Base-by-base conservation (phyloP, 495 filamentous ascomycete species). In the Cladorrhinum samala region DNA sequence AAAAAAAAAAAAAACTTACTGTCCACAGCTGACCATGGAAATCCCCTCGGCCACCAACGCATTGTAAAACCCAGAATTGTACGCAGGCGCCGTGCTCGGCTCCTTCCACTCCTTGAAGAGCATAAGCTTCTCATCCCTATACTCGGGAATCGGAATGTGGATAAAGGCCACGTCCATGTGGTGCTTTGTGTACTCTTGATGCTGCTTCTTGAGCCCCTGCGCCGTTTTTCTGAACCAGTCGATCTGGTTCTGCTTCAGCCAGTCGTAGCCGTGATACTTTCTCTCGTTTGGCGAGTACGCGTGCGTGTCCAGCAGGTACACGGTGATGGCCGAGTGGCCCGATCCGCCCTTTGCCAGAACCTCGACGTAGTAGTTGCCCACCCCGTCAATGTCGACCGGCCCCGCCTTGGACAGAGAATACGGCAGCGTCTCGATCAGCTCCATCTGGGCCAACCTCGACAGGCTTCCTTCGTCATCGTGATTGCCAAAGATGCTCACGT, bases 111-210 rank as follows among this genome's bases (percentile, higher is more conserved):
- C 62, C 2, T 88, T 91, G 14, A 85, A 77, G 33, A 67, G 74
- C 21, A 33, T 77, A 72, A 33, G 70, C 64, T 30, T 74, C 64
- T 9, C 69, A 54, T 65, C 58, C 16, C 77, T 75, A 59, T 95
- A 96, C 67, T 98, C 93, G 0, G 92, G 91, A 13, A 98, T 75
- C 2, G 93, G 93, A 46, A 98, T 98, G 59, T 98, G 93, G 54
- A 97, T 94, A 63, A 98, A 98, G 0, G 94, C 91, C 68, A 97
- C 82, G 66, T 97, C 86, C 79, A 97, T 89, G 63, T 96, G 94
- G 53, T 91, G 86, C 63, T 91, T 87, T 0, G 86, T 83, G 68
- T 97, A 97, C 57, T 88, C 84, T 50, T 77, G 79, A 67, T 93
- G 88, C 37, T 72, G 70, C 54, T 77, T 76, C 61, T 86, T 84